Evolutionary conservation across 176 grass and related monocot genomes (phyloP), one percentile per base, ranked within the genome.

Genomic region (Oryza officinalis): DNA sequence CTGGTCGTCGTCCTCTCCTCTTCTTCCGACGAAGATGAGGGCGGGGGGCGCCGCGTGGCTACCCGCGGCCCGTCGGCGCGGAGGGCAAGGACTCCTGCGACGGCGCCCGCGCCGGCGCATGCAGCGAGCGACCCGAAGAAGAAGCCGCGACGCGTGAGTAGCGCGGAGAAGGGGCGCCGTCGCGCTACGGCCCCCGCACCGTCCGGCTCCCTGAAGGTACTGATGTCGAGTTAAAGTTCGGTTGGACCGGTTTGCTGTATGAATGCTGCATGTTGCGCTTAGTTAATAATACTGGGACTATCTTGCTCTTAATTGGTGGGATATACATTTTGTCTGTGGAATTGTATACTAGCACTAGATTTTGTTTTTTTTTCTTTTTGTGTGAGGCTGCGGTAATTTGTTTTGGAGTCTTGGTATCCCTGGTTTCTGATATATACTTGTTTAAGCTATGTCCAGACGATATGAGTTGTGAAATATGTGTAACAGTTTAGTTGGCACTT

Each of bases 1-100:
- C 74, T 38, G 15, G 37, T 90, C n/a, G 74, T 90, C 37, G 9
- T 90, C 28, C 67, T 90, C 17, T 86, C 88, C 75, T 86, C 80
- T 46, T 90, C 84, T 9, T 74, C 79, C 13, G 67, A 44, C n/a
- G 83, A 79, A 18, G 84, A 79, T 63, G 84, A 30, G 46, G 67
- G 79, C 60, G 60, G 74, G 67, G 74, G 35, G 4, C 79, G 67
- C 80, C 50, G 26, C 63, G 27, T 45, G 32, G 78, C 61, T 13
- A 66, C 43, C 71, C 63, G 88, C 74, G 74, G 45, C 45, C n/a
- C 74, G 43, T 60, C 80, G 60, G 18, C 47, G 68, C 79, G 79
- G 37, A 79, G 47, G 60, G 20, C 74, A n/a, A 79, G 74, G 88
- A 79, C 79, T 25, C 74, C 88, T 14, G 79, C 88, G 12, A 27